Conservation (phyloP, 371 early-diverging fungal species). For the Saksenaea oblongispora region DNA sequence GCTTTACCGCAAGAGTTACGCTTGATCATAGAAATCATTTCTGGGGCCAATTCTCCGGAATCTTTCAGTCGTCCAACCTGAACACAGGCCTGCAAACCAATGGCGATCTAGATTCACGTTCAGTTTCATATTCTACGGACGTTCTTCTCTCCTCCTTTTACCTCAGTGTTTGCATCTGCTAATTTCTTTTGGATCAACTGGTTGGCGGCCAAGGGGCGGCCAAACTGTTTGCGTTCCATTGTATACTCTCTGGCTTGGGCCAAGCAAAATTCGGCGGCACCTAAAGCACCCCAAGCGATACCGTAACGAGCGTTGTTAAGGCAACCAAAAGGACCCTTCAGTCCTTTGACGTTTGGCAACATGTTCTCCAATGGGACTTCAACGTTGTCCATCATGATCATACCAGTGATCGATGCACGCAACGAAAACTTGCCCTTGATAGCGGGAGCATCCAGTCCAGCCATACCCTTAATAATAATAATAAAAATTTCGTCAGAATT, state of each 20-base stretch:
- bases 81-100: conserved; percentile 89
- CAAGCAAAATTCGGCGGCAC: conserved; percentile 95
- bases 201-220: conserved; percentile 91
- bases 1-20: conserved; percentile 97
- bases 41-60: conserved; percentile 80
- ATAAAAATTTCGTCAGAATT: background rate
- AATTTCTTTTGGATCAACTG: conserved; percentile 97
- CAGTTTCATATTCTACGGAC: background rate
- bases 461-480: conserved; percentile 73
- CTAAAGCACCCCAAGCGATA: conserved; percentile 97
- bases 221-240: conserved; percentile 89
- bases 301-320: conserved; percentile 98
- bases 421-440: conserved; percentile 97
- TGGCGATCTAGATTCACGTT: conserved; percentile 60
- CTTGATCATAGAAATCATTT: conserved; percentile 97
- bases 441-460: conserved; percentile 84
- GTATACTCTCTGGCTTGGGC: conserved; percentile 89
- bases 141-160: conserved; percentile 15
- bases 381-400: conserved; percentile 99
- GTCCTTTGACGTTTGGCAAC: conserved; percentile 85
- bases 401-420: conserved; percentile 94
- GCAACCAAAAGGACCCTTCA: conserved; percentile 97
- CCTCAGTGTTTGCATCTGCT: conserved; percentile 93
- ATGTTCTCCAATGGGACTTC: conserved; percentile 88
- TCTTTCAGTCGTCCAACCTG: conserved; percentile 97